These are phyloP conservation scores for Phytophthora europaea DNA, from an alignment of 352 stramenopile genomes.

Conservation along the genomic window DNA sequence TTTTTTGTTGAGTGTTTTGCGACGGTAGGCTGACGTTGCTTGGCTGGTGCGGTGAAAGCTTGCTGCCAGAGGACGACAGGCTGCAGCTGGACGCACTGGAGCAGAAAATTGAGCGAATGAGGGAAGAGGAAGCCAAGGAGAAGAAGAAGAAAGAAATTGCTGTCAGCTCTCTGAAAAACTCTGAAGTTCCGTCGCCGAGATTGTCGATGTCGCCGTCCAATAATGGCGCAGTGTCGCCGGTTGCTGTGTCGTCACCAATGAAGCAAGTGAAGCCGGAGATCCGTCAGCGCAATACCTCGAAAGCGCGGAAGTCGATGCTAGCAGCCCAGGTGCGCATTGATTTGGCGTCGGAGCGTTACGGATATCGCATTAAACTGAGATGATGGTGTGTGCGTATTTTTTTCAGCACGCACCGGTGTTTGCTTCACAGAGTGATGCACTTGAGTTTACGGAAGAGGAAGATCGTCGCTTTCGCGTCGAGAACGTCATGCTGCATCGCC, in stretches of 20 bases:
- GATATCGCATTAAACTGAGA: background rate
- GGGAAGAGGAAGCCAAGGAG: slow-evolving; percentile 39
- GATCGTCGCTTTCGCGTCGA: slow-evolving; percentile 69
- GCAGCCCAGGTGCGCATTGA: slow-evolving; percentile 14
- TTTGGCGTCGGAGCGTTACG: background rate
- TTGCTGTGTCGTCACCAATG: slow-evolving; percentile 10
- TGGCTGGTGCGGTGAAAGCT: slow-evolving; percentile 29
- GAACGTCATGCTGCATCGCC: slow-evolving; percentile 81
- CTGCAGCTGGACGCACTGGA: slow-evolving; percentile 62
- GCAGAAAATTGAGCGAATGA: slow-evolving; percentile 43
- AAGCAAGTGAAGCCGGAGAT: slow-evolving; percentile 23
- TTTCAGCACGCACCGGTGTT: slow-evolving; percentile 42
- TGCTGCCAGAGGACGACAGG: slow-evolving; percentile 73
- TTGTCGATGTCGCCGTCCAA: slow-evolving; percentile 10
- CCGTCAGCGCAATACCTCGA: slow-evolving; percentile 12
- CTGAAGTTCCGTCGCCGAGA: slow-evolving; percentile 15
- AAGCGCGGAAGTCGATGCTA: slow-evolving; percentile 16
- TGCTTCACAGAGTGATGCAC: slow-evolving; percentile 55
- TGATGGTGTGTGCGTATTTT: background rate
- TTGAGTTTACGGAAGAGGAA: slow-evolving; percentile 77
- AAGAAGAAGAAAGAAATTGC: slow-evolving; percentile 34
- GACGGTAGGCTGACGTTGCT: background rate
- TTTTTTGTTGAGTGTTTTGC: slow-evolving; percentile 4
- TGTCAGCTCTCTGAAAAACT: slow-evolving; percentile 12
- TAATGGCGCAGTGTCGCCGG: slow-evolving; percentile 10